Evolutionary conservation across 1,284 basidiomycete genomes (phyloP).

Genomic region (Pascua sp.): DNA sequence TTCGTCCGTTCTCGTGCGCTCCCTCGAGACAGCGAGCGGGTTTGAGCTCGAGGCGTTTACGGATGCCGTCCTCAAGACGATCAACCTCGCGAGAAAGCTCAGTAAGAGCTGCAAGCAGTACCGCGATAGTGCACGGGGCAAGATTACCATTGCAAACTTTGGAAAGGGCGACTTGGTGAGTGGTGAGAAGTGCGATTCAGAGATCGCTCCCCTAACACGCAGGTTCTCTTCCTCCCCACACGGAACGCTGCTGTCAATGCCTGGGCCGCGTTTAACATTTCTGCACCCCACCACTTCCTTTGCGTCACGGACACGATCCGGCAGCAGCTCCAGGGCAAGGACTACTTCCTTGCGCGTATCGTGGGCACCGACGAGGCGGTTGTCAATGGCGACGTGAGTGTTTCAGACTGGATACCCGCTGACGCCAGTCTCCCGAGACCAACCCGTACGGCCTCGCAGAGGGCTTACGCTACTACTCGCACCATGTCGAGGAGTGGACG

Average conservation of each 20-base stretch:
- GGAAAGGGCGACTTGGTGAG: slow-evolving; percentile 72
- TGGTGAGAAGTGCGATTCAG: slow-evolving; percentile 40
- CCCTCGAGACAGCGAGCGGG: slow-evolving; percentile 49
- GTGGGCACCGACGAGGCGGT: slow-evolving; percentile 80
- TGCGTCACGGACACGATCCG: slow-evolving; percentile 77
- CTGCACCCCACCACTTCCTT: slow-evolving; percentile 95
- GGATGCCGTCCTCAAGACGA: slow-evolving; percentile 73
- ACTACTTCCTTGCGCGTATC: slow-evolving; percentile 93
- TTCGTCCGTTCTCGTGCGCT: slow-evolving; percentile 29
- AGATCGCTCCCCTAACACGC: slow-evolving; percentile 8
- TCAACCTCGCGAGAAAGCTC: slow-evolving; percentile 87
- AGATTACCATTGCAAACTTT: slow-evolving; percentile 91
- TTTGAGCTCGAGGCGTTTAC: slow-evolving; percentile 81
- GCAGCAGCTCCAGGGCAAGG: slow-evolving; percentile 77
- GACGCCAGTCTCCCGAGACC: slow-evolving; percentile 52
- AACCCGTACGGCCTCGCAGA: slow-evolving; percentile 65
- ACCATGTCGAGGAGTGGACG: slow-evolving; percentile 90
- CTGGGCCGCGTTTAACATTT: slow-evolving; percentile 97
- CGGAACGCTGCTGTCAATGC: slow-evolving; percentile 85
- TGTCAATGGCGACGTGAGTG: slow-evolving; percentile 68
- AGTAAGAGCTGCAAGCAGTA: slow-evolving; percentile 94
- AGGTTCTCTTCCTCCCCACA: slow-evolving; percentile 84
- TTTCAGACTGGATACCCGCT: slow-evolving; percentile 10
- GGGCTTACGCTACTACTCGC: slow-evolving; percentile 86
- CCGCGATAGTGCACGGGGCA: slow-evolving; percentile 83